A percentile compares a stretch with the other conserved stretches of the same genome.
Evolutionary conservation across 1,284 basidiomycete species (phyloP).

Genomic region (Vanrija pseudolonga): DNA sequence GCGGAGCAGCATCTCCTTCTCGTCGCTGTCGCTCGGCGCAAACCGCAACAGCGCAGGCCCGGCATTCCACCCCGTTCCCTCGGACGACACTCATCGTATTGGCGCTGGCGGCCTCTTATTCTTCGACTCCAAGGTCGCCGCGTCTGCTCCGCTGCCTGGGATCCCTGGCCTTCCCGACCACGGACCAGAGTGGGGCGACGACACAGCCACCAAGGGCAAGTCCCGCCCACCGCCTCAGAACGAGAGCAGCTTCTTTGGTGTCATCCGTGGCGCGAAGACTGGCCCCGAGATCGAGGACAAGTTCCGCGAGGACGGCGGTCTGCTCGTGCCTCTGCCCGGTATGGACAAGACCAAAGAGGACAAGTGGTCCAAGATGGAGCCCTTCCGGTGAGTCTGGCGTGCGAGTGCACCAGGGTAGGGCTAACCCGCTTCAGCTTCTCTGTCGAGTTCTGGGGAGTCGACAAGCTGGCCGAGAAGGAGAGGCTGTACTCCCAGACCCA

Average conservation of each 20-base stretch:
- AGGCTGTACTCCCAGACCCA: conserved; percentile 55
- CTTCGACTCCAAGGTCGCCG: conserved; percentile 21
- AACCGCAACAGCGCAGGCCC: conserved; percentile 12
- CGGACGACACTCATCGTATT: conserved; percentile 71
- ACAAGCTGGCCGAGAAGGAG: conserved; percentile 75
- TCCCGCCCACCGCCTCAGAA: conserved; percentile 32
- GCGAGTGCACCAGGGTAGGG: background rate
- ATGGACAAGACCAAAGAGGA: conserved; percentile 20
- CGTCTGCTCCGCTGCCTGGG: conserved; percentile 9
- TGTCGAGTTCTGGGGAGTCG: conserved; percentile 87
- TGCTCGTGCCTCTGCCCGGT: conserved; percentile 6
- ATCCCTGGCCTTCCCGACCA: conserved; percentile 39
- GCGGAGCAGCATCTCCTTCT: conserved; percentile 12
- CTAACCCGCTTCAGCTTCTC: conserved; percentile 53
- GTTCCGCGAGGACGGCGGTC: conserved; percentile 20
- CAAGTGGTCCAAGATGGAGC: conserved; percentile 54
- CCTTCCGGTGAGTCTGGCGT: conserved; percentile 60
- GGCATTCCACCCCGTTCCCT: conserved; percentile 66
- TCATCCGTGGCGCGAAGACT: conserved; percentile 31
- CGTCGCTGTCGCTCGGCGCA: conserved; percentile 13
- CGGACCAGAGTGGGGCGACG: conserved; percentile 34
- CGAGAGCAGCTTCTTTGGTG: conserved; percentile 49
- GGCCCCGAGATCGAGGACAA: conserved; percentile 36
- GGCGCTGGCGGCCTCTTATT: conserved; percentile 65
- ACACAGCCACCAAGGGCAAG: conserved; percentile 9